Conservation (phyloP, 805 yeast species). For the Lipomyces yamanashiensis region DNA sequence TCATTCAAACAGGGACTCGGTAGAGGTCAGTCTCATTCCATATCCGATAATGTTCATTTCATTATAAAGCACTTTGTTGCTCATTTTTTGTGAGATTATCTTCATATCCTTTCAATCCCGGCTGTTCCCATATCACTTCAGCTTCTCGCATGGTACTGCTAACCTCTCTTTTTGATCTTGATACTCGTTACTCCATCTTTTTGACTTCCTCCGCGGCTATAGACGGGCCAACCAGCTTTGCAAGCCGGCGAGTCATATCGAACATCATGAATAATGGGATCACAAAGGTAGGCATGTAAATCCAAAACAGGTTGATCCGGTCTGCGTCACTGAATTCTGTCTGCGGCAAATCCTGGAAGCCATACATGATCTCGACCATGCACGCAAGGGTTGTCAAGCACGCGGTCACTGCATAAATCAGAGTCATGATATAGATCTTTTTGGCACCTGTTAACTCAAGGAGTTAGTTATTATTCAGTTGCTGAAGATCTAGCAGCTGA, state of each 20-base stretch:
- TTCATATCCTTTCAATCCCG: not conserved
- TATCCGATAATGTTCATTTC: too few relatives aligned
- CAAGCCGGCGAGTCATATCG: conserved; percentile 13
- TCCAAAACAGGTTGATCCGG: conserved; percentile 5
- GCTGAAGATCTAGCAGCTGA: not conserved
- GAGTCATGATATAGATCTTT: conserved; percentile 51
- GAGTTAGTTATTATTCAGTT: not conserved
- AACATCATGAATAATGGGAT: conserved; percentile 5
- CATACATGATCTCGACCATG: conserved; percentile 11
- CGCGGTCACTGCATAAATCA: conserved; percentile 83
- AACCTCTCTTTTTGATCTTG: not conserved
- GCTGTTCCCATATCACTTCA: too few relatives aligned
- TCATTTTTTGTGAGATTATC: too few relatives aligned
- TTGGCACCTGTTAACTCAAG: conserved; percentile 29
- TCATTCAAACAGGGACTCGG: too few relatives aligned
- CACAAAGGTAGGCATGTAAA: conserved; percentile 14
- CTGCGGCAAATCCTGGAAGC: not conserved
- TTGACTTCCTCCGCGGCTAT: not conserved
- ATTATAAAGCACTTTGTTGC: too few relatives aligned
- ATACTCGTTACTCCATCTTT: not conserved
- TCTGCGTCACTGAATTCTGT: not conserved
- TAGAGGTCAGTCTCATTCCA: too few relatives aligned
- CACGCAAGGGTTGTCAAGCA: conserved; percentile 16
- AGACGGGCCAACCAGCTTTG: not conserved
- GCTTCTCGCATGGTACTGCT: too few relatives aligned